Percentiles rank a stretch among this genome's conserved stretches.
phyloP scores from a whole-genome alignment of 306 rosid species.

The Alnus rubra region DNA sequence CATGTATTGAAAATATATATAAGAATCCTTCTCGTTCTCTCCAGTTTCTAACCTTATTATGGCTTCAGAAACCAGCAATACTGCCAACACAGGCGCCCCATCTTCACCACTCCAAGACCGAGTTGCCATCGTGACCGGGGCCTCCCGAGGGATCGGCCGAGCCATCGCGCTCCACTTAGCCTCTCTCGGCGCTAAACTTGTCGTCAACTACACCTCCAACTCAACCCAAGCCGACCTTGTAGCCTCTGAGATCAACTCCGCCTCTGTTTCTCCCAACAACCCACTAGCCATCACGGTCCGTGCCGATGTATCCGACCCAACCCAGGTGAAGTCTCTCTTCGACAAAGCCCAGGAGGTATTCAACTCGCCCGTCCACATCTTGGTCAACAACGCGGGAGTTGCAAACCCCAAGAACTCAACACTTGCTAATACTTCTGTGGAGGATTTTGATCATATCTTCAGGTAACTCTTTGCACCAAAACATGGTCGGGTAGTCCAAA shows the following conservation, averaged over 20 bases:
- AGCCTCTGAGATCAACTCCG: constrained; percentile 38
- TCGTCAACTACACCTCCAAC: constrained; percentile 53
- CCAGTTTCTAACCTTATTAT: not conserved
- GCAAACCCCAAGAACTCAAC: constrained; percentile 33
- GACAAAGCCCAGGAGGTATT: constrained; percentile 47
- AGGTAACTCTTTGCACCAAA: not conserved
- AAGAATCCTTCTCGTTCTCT: not conserved
- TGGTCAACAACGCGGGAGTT: constrained; percentile 54
- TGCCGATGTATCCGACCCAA: constrained; percentile 55
- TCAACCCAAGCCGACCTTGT: constrained; percentile 43
- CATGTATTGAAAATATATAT: too few relatives aligned
- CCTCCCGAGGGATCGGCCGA: constrained; percentile 58
- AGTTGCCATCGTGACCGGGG: constrained; percentile 60
- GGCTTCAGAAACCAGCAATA: not conserved
- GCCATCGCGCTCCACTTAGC: constrained; percentile 51
- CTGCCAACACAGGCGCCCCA: not conserved
- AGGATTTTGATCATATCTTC: constrained; percentile 42
- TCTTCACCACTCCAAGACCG: constrained; percentile 35
- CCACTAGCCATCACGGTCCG: constrained; percentile 40
- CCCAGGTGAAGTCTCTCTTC: constrained; percentile 49
- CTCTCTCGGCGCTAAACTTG: constrained; percentile 50
- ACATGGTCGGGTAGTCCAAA: not conserved
- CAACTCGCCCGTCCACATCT: constrained; percentile 42
- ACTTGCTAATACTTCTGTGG: constrained; percentile 33
- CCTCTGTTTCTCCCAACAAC: not conserved